phyloP scores from a whole-genome alignment of 2,329 filamentous ascomycete species.

The Juglanconis sp. region DNA sequence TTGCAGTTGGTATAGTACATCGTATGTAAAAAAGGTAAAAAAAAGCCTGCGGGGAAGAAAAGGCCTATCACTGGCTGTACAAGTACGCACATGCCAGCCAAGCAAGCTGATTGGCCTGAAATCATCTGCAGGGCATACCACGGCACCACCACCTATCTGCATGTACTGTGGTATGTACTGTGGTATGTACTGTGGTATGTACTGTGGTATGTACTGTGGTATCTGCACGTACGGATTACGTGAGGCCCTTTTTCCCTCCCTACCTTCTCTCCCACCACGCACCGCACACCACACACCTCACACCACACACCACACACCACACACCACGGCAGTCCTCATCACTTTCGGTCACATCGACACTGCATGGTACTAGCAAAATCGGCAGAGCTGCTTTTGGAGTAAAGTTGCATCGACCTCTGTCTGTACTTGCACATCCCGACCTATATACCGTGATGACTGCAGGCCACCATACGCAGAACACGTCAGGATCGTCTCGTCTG shows the following conservation, averaged over 20 bases:
- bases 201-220: no score
- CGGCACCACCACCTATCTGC: no score
- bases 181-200: no score
- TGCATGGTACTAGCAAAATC: neutral
- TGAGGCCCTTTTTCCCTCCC: neutral
- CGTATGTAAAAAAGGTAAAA: no score
- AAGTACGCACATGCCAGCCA: neutral
- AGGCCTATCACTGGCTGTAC: no score
- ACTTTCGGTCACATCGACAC: neutral
- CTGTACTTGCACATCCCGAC: neutral
- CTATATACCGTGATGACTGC: neutral
- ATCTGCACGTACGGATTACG: neutral
- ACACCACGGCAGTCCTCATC: neutral
- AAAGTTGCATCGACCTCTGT: neutral
- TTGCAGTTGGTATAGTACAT: conserved; percentile 10
- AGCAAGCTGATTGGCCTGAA: neutral
- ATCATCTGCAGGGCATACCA: neutral
- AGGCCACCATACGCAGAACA: neutral
- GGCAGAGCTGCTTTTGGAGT: neutral
- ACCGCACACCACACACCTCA: neutral
- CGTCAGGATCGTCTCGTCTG: neutral
- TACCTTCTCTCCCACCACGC: neutral
- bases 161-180: no score
- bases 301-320: neutral
- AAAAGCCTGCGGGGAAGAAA: no score